Evolutionary conservation across 2,329 filamentous ascomycete genomes (phyloP).

Genomic region (Paraphoma chrysanthemicola): DNA sequence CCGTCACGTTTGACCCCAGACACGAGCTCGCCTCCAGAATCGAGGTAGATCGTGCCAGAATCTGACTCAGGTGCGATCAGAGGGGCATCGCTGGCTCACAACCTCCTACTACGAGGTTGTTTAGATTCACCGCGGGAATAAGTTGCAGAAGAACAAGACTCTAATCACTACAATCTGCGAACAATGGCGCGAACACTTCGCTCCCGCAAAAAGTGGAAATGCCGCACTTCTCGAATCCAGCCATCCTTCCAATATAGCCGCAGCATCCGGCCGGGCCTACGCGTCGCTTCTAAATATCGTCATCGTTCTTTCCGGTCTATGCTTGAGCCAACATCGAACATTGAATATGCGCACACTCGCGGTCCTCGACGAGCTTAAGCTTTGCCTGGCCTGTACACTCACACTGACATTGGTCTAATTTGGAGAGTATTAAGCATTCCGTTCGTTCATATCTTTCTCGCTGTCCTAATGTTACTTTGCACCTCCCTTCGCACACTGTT

Average conservation of each 20-base stretch:
- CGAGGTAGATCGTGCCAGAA: no score
- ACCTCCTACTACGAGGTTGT: no score
- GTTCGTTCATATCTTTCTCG: not conserved
- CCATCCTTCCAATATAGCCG: not conserved
- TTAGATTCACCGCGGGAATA: no score
- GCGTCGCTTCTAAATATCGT: slow-evolving; percentile 21
- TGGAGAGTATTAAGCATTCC: slow-evolving; percentile 6
- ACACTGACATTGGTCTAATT: not conserved
- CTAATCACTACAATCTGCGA: no score
- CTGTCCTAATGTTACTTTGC: not conserved
- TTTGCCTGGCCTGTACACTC: not conserved
- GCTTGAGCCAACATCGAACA: not conserved
- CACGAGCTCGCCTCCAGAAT: no score
- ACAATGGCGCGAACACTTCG: no score
- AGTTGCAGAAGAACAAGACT: no score
- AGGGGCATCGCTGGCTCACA: no score
- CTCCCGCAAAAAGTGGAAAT: not conserved
- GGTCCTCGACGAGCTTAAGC: not conserved
- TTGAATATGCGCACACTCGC: not conserved
- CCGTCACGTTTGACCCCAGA: no score
- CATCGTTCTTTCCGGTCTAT: slow-evolving; percentile 19
- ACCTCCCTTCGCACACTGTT: not conserved
- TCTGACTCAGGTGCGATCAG: no score
- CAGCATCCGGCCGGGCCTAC: slow-evolving; percentile 15
- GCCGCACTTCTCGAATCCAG: not conserved